phyloP scores from a whole-genome alignment of 371 early-diverging fungal species.

The Apophysomyces variabilis region DNA sequence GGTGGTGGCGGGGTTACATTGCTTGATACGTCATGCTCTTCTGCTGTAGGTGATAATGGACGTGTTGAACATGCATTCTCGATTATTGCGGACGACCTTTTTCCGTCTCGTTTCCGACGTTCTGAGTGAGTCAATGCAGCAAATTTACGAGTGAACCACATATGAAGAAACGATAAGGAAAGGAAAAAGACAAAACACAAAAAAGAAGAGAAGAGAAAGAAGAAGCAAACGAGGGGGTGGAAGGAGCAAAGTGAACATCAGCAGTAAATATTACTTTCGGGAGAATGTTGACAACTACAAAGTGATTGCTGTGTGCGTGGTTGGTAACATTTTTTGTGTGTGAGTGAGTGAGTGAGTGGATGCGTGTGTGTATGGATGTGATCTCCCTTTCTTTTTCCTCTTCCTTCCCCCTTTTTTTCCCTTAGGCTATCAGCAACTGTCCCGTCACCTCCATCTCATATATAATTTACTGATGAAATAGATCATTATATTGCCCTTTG shows the following conservation, averaged over 20 bases:
- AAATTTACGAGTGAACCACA: conserved; percentile 45
- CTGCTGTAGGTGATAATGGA: conserved; percentile 1
- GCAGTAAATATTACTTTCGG: conserved; percentile 14
- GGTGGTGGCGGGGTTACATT: conserved; percentile 1
- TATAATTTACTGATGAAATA: not conserved
- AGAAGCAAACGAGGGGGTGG: not conserved
- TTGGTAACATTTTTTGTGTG: not conserved
- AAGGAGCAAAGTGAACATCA: conserved; percentile 10
- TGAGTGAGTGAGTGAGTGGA: not conserved
- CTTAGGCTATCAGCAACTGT: not conserved
- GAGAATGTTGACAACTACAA: conserved; percentile 16
- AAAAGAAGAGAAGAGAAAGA: conserved; percentile 2
- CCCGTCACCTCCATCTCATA: not conserved
- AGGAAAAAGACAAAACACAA: conserved; percentile 5
- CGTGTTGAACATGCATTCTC: conserved; percentile 14
- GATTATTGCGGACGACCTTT: conserved; percentile 6
- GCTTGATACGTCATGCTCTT: not conserved
- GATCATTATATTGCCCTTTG: too few relatives aligned
- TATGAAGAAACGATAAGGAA: conserved; percentile 17
- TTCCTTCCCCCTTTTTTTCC: conserved; percentile 9
- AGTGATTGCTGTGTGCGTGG: conserved; percentile 2
- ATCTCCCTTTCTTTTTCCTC: conserved; percentile 14
- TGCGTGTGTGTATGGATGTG: conserved; percentile 11
- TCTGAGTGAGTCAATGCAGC: conserved; percentile 27
- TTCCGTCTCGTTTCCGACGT: conserved; percentile 14